Evolutionary conservation across 768 basidiomycete species (phyloP), one percentile per base, ranked within the genome.

Genomic region (Suillus plorans): DNA sequence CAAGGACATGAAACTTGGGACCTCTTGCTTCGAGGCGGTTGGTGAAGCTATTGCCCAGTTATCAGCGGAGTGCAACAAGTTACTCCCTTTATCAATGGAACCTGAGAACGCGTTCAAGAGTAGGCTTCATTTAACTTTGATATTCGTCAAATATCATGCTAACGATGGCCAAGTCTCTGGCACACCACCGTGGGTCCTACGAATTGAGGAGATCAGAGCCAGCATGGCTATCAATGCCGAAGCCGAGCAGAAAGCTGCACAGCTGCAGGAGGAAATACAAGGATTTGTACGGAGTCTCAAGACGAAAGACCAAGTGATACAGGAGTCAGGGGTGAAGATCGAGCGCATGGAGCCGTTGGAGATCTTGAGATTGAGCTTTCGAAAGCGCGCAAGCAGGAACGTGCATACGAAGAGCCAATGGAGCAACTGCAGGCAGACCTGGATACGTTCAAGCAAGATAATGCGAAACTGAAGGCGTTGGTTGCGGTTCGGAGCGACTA

Each of bases 371-470:
- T 73, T 39, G 90, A 96, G 70, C 80, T 98, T 2, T 78, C 82
- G 36, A 95, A 95, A 74, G 86, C 89, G 4, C 86, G 87, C 76
- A 92, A 95, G 76, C 92, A 97, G 72, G 95, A 97, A 75, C 84
- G 89, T 63, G 89, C 90, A 39, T 93, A 96, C 70, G 92, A 94
- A 73, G 95, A 97, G 70, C 94, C 95, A 3, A 91, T 98, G 82
- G 95, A 96, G 68, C 93, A 94, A 71, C 77, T 99, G 12, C 95
- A 97, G 72, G 85, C 87, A 1, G 97, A 99, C 70, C 78, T 97
- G 67, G 95, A 97, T 74, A 74, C 82, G 1, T 79, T 96, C 60
- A 94, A 96, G 76, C 89, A 93, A 74, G 96, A 99, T 69, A 94
- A 94, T 73, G 86, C 81, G 4, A 94, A 90, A 75, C 80, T 98